These are phyloP conservation scores for Rhizophora mangle DNA, from an alignment of 345 rosid species.

Conservation along the genomic window DNA sequence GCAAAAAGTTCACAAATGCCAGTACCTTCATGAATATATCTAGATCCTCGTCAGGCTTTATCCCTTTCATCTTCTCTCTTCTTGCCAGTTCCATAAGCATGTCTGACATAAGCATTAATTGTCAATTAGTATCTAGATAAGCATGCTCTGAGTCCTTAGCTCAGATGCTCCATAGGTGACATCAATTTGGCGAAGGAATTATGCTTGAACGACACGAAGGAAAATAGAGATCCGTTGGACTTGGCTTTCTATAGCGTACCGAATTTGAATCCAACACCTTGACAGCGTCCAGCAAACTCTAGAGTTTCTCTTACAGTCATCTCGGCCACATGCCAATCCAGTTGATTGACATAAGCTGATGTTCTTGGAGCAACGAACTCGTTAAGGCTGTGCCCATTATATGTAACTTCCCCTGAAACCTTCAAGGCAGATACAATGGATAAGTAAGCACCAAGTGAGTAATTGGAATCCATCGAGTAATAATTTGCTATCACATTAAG, in stretches of 20 bases:
- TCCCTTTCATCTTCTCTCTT: slow-evolving; percentile 87
- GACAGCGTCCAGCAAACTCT: slow-evolving; percentile 89
- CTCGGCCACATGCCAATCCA: slow-evolving; percentile 93
- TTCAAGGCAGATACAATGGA: slow-evolving; percentile 28
- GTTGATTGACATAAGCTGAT: slow-evolving; percentile 92
- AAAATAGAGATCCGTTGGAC: slow-evolving; percentile 2
- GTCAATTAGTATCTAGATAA: slow-evolving; percentile 22
- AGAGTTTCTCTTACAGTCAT: slow-evolving; percentile 89
- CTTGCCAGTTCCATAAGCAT: slow-evolving; percentile 92
- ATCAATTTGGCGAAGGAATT: not conserved
- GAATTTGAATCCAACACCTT: slow-evolving; percentile 91
- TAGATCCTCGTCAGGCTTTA: slow-evolving; percentile 97
- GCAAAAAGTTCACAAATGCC: not conserved
- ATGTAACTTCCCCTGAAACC: slow-evolving; percentile 77
- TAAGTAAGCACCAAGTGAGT: slow-evolving; percentile 13
- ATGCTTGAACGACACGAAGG: not conserved
- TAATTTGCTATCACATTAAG: not conserved
- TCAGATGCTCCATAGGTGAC: not conserved
- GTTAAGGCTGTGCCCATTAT: slow-evolving; percentile 69
- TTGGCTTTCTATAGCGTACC: slow-evolving; percentile 47
- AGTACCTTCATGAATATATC: slow-evolving; percentile 97
- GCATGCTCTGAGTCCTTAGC: not conserved
- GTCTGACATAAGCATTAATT: slow-evolving; percentile 41
- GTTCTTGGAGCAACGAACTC: slow-evolving; percentile 93
- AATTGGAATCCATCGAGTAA: not conserved